Evolutionary conservation across 371 early-diverging fungal genomes (phyloP).

Genomic region (Haplosporangium sp.): DNA sequence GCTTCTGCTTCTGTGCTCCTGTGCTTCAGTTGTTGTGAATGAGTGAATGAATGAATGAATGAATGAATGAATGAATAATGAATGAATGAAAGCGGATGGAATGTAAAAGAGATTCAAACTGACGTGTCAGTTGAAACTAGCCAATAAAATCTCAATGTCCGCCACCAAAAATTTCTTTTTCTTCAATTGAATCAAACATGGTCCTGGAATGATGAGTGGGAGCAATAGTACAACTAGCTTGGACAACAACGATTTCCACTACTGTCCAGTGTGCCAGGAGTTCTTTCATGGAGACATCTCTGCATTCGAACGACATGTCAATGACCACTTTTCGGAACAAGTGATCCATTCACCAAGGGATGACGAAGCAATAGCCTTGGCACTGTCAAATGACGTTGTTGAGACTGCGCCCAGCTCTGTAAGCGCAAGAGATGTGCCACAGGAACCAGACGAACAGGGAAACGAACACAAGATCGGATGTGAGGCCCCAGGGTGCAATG

Average conservation of each 20-base stretch:
- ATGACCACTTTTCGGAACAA: slow-evolving; percentile 27
- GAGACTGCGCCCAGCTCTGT: neutral
- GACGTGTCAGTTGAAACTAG: slow-evolving; percentile 3
- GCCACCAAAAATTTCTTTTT: slow-evolving; percentile 6
- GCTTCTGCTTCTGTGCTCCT: neutral
- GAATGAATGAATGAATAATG: neutral
- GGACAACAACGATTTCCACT: slow-evolving; percentile 5
- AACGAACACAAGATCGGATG: slow-evolving; percentile 21
- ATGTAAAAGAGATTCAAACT: slow-evolving; percentile 7
- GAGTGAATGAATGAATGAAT: neutral
- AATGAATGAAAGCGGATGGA: slow-evolving; percentile 2
- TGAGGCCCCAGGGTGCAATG: slow-evolving; percentile 31
- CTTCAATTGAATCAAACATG: neutral
- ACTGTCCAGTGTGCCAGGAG: slow-evolving; percentile 41
- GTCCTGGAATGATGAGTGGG: no score
- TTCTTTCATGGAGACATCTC: slow-evolving; percentile 27
- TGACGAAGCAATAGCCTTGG: neutral
- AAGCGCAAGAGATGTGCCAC: neutral
- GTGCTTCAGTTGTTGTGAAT: neutral
- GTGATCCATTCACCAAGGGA: neutral
- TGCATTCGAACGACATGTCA: slow-evolving; percentile 45
- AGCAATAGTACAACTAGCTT: neutral
- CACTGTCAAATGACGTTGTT: neutral
- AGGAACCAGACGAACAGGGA: neutral
- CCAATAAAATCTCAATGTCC: slow-evolving; percentile 1